Evolutionary conservation across 2,329 filamentous ascomycete species (phyloP).

Genomic region (Raffaelea arxii): DNA sequence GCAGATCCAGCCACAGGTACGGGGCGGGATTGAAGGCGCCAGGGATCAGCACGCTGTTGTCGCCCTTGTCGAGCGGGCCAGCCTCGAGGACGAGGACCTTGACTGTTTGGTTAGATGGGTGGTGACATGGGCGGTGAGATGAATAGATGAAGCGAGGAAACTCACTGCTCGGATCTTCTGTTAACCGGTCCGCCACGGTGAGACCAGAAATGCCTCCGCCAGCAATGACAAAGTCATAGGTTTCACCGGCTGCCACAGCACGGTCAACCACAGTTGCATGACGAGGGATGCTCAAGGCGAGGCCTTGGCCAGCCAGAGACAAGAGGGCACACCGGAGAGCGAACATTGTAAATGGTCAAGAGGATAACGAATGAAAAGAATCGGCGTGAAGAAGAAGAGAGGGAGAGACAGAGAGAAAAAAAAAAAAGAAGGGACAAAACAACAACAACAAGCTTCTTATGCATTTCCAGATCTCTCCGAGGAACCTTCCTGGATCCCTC

Average conservation of each 20-base stretch:
- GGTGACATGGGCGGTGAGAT: background rate
- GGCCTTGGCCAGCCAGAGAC: background rate
- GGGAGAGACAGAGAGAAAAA: no score
- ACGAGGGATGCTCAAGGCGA: constrained; percentile 4
- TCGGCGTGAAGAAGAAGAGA: no score
- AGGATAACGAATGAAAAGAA: no score
- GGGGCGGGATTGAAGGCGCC: constrained; percentile 18
- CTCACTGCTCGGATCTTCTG: constrained; percentile 29
- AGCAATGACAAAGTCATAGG: constrained; percentile 28
- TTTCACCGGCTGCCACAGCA: background rate
- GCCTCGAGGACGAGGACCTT: constrained; percentile 18
- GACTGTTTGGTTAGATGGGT: constrained; percentile 1
- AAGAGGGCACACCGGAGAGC: no score
- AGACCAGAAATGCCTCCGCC: constrained; percentile 38
- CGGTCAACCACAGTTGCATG: constrained; percentile 14
- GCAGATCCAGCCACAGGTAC: constrained; percentile 27
- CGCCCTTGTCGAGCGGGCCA: constrained; percentile 14
- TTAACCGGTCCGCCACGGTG: constrained; percentile 25
- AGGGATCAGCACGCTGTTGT: constrained; percentile 19
- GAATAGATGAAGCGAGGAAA: background rate
- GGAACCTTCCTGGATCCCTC: no score
- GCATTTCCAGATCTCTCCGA: no score
- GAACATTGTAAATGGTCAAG: no score
- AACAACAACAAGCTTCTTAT: no score
- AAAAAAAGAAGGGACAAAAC: no score